phyloP scores from a whole-genome alignment of 2,329 filamentous ascomycete genomes.

The Malbranchea cinnamomea region DNA sequence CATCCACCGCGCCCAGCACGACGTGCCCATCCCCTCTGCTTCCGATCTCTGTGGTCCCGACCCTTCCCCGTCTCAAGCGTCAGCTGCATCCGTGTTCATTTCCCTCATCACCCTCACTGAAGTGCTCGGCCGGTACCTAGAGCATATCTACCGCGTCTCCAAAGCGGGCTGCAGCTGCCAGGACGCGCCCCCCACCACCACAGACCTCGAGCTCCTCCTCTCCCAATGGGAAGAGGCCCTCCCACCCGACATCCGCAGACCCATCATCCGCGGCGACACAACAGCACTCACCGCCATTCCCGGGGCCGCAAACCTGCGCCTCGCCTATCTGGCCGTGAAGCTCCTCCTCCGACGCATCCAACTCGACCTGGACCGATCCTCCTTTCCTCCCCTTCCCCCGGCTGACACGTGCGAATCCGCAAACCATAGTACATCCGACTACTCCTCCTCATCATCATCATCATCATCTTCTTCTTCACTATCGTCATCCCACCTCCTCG shows the following conservation, averaged over 20 bases:
- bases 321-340: slow-evolving; percentile 36
- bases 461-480: slow-evolving; percentile 8
- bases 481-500: slow-evolving; percentile 25
- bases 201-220: slow-evolving; percentile 24
- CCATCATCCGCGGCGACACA: slow-evolving; percentile 34
- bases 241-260: slow-evolving; percentile 21
- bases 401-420: no score
- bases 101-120: slow-evolving; percentile 33
- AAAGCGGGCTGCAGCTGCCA: slow-evolving; percentile 11
- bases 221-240: slow-evolving; percentile 34
- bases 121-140: slow-evolving; percentile 23
- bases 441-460: no score
- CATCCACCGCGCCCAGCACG: slow-evolving; percentile 31
- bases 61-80: slow-evolving; percentile 9
- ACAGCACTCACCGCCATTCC: slow-evolving; percentile 25
- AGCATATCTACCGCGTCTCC: slow-evolving; percentile 21
- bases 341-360: slow-evolving; percentile 35
- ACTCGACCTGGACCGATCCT: slow-evolving; percentile 26
- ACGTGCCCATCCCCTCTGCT: slow-evolving; percentile 32
- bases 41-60: slow-evolving; percentile 18
- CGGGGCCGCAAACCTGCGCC: slow-evolving; percentile 37
- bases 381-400: no score
- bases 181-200: slow-evolving; percentile 12
- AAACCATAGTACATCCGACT: no score
- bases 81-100: slow-evolving; percentile 28